A percentile compares a stretch with the other conserved stretches of the same genome.
Evolutionary conservation across 805 yeast genomes (phyloP).

Genomic region (Pichia scutulata): DNA sequence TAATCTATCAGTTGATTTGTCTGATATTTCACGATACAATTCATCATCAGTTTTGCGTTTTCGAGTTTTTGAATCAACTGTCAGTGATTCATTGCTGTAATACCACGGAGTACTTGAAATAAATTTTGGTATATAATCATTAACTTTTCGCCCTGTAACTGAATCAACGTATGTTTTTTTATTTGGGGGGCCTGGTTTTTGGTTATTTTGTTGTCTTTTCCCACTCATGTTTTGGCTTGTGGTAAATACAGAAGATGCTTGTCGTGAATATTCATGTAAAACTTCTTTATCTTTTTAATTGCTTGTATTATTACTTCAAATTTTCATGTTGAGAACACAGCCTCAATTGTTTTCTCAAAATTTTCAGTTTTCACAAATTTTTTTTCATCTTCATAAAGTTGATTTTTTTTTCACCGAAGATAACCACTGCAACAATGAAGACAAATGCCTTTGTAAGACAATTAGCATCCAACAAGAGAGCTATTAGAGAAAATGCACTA

Average conservation of each 20-base stretch:
- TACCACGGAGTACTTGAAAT: conserved; percentile 38
- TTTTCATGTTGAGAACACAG: neutral
- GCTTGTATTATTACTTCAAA: no score
- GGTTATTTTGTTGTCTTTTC: neutral
- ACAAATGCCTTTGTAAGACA: conserved; percentile 63
- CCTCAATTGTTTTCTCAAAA: neutral
- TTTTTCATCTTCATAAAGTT: neutral
- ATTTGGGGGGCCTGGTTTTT: conserved; percentile 2
- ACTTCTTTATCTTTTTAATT: neutral
- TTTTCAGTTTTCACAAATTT: neutral
- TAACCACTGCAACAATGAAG: conserved; percentile 13
- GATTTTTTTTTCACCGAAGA: no score
- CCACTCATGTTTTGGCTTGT: no score
- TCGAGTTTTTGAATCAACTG: conserved; percentile 22
- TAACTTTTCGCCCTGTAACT: conserved; percentile 21
- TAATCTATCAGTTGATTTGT: conserved; percentile 35
- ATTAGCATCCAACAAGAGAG: conserved; percentile 75
- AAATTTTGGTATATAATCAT: conserved; percentile 34
- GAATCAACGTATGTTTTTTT: conserved; percentile 13
- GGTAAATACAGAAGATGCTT: no score
- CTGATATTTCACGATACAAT: conserved; percentile 12
- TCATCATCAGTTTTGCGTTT: conserved; percentile 23
- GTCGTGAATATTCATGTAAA: no score
- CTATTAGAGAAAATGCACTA: conserved; percentile 66
- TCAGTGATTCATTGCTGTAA: conserved; percentile 20